These are phyloP conservation scores for Sporothrix globosa DNA, from an alignment of 2,329 filamentous ascomycete genomes.

Conservation along the genomic window DNA sequence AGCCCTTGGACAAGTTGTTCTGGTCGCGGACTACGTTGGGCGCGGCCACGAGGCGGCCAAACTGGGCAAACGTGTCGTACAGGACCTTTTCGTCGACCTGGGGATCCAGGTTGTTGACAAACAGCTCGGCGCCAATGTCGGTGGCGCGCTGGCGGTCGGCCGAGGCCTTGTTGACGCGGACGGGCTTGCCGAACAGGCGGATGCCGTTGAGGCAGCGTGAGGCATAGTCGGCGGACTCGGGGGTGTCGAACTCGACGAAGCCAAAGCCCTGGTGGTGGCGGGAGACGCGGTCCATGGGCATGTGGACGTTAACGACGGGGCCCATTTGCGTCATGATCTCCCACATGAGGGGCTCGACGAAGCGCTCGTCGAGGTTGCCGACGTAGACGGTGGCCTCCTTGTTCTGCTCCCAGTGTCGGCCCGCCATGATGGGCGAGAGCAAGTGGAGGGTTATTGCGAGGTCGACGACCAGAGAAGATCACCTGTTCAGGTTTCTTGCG, in stretches of 20 bases:
- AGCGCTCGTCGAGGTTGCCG: constrained; percentile 96
- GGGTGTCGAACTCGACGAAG: constrained; percentile 96
- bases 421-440: constrained; percentile 38
- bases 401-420: constrained; percentile 77
- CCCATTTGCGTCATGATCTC: constrained; percentile 98
- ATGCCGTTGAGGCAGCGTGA: constrained; percentile 96
- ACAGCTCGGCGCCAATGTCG: constrained; percentile 94
- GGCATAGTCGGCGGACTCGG: constrained; percentile 95
- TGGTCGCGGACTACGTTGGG: constrained; percentile 95
- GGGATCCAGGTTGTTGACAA: constrained; percentile 91
- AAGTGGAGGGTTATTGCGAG: neutral
- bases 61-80: constrained; percentile 91
- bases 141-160: constrained; percentile 94
- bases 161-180: constrained; percentile 89
- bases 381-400: constrained; percentile 98
- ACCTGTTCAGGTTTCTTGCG: neutral
- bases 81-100: constrained; percentile 95
- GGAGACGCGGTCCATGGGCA: constrained; percentile 97
- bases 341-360: constrained; percentile 87
- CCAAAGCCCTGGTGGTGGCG: constrained; percentile 97
- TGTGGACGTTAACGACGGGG: constrained; percentile 95
- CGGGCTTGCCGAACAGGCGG: constrained; percentile 87
- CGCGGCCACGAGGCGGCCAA: constrained; percentile 79
- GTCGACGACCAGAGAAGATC: neutral
- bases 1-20: constrained; percentile 85